Percentiles rank a stretch among this genome's conserved stretches.
These are phyloP conservation scores for Parastagonospora avenae DNA, from an alignment of 2,329 filamentous ascomycete genomes.

Conservation along the genomic window DNA sequence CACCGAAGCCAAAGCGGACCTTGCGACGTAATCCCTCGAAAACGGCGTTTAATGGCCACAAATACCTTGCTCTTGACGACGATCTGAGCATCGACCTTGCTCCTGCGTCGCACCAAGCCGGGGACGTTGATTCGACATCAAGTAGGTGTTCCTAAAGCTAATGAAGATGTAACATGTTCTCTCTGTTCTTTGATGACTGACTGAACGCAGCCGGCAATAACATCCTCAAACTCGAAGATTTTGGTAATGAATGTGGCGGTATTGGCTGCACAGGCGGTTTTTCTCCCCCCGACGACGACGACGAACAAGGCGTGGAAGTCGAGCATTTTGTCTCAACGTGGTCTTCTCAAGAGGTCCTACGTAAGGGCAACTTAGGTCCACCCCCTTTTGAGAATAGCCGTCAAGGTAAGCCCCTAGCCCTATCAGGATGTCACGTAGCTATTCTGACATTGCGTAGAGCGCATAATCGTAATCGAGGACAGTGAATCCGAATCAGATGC, in stretches of 20 bases:
- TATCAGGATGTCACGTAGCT: not conserved
- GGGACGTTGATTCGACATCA: slow-evolving; percentile 4
- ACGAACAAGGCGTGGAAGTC: not conserved
- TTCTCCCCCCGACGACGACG: too few species aligned
- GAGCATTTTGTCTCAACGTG: slow-evolving; percentile 3
- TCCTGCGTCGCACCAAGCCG: not conserved
- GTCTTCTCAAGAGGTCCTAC: slow-evolving; percentile 2
- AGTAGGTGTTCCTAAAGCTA: slow-evolving; percentile 6
- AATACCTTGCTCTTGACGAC: slow-evolving; percentile 2
- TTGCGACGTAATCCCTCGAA: slow-evolving; percentile 4
- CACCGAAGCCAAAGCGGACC: slow-evolving; percentile 3
- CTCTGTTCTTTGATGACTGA: slow-evolving; percentile 2
- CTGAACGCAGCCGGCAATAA: slow-evolving; percentile 5
- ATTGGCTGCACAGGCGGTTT: not conserved
- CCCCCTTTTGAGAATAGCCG: slow-evolving; percentile 7
- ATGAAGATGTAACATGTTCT: not conserved
- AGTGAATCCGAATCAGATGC: not conserved
- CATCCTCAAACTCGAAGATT: slow-evolving; percentile 2
- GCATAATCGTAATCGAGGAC: not conserved
- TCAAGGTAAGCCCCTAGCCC: slow-evolving; percentile 11
- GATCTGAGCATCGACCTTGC: slow-evolving; percentile 4
- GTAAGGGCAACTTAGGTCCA: slow-evolving; percentile 4
- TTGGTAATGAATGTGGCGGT: not conserved
- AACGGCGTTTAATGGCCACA: slow-evolving; percentile 2
- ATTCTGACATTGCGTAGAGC: not conserved